Percentiles rank a stretch among this genome's conserved stretches.
phyloP scores from a whole-genome alignment of 1,284 basidiomycete genomes.

The Cryptococcus sp. region DNA sequence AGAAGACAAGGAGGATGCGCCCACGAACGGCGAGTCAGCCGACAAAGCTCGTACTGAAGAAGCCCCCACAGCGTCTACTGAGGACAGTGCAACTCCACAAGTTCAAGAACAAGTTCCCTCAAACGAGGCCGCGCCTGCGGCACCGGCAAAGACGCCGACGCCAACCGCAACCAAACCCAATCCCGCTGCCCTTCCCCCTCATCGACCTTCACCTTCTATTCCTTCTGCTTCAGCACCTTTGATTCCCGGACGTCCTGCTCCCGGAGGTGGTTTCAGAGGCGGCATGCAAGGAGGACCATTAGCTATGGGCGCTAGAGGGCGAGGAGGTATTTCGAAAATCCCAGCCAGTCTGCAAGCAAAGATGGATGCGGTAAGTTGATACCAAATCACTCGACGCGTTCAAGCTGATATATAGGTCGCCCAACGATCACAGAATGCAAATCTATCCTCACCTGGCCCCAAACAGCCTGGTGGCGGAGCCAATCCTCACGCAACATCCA shows the following conservation, averaged over 20 bases:
- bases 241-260: conserved; percentile 9
- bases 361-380: conserved; percentile 60
- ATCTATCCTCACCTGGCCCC: conserved; percentile 16
- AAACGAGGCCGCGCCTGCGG: too few relatives aligned
- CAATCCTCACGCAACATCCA: conserved; percentile 36
- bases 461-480: conserved; percentile 12
- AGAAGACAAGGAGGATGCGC: too few relatives aligned
- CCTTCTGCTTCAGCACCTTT: conserved; percentile 13
- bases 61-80: too few relatives aligned
- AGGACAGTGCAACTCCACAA: too few relatives aligned
- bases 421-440: conserved; percentile 15
- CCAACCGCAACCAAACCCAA: too few relatives aligned
- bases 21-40: too few relatives aligned
- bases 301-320: conserved; percentile 29
- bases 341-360: conserved; percentile 88
- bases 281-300: conserved; percentile 31
- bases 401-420: conserved; percentile 14
- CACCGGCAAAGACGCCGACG: too few relatives aligned
- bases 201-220: conserved; percentile 8
- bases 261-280: conserved; percentile 10
- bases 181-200: neutral
- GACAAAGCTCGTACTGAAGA: too few relatives aligned
- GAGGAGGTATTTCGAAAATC: conserved; percentile 4
- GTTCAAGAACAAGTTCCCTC: too few relatives aligned
- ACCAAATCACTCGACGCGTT: neutral